Base-by-base conservation (phyloP, 2,329 filamentous ascomycete species). In the Verticillium nubilum region DNA sequence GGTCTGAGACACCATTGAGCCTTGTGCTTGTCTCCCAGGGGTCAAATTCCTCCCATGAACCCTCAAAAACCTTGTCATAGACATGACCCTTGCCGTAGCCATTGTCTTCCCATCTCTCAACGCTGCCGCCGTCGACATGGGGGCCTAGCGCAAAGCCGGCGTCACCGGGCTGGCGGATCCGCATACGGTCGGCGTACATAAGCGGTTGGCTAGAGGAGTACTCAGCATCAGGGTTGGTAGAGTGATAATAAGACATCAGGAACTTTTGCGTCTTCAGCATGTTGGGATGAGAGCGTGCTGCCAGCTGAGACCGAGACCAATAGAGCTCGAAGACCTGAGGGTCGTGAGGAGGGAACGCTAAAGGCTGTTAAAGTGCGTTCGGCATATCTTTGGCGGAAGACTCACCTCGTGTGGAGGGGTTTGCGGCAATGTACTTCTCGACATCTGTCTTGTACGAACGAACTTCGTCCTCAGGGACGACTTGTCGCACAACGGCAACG, bases 1-100 rank as follows among this genome's bases (percentile, higher is more conserved):
- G 75, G 72, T 97, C 88, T 61, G 85, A 87, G 2, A 86, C 82
- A 3, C 89, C 91, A 0, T 76, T 73, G 0, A 94, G 79, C 4
- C 93, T 83, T 6, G 84, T 82, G 63, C 83, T 86, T 0, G 86
- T 86, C 67, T 97, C 91, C 85, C 89, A 97, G 0, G 92, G 85
- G 67, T 97, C 90, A 68, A 91, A 93, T 2, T 81, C 72, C 64
- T 96, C 91, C 92, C 92, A 97, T 1, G 79, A 73, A 0, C 93
- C 94, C 23, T 83, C 73, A 59, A 92, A 88, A 9, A 97, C 82
- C 23, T 80, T 74, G 61, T 89, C 83, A 72, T 96, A 97, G 2
- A 93, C 89, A 2, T 80, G 77, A 13, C 87, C 82, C 2, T 69
- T 75, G 0, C 87, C 85, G 64, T 92, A 93, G 1, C 89, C 89